Conservation (phyloP, 371 early-diverging fungal species). For the Synchytrium microbalum region DNA sequence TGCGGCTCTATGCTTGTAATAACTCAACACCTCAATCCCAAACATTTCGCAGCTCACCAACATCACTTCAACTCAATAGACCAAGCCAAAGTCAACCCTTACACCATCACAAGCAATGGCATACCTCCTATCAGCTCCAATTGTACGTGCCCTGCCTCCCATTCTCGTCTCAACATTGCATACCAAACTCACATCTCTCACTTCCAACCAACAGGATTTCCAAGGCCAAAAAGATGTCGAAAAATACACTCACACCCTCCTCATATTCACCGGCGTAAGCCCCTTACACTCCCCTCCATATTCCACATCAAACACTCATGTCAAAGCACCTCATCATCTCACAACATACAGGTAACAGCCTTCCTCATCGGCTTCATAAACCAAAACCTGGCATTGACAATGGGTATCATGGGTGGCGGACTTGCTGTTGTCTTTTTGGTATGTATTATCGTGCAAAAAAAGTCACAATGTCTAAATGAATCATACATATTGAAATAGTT, state of each 20-base stretch:
- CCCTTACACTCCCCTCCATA: too few species aligned
- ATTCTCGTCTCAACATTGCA: neutral
- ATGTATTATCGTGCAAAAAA: neutral
- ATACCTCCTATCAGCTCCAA: neutral
- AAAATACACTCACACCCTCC: conserved; percentile 3
- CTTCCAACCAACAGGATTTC: conserved; percentile 10
- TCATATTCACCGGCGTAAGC: conserved; percentile 9
- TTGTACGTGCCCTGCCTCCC: conserved; percentile 1
- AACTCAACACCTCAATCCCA: too few species aligned
- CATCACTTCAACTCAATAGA: too few species aligned
- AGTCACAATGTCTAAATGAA: neutral
- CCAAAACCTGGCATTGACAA: conserved; percentile 1
- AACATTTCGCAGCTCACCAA: too few species aligned
- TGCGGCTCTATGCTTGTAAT: too few species aligned
- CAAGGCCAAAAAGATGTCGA: conserved; percentile 12
- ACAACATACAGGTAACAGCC: conserved; percentile 6
- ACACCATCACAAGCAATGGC: neutral
- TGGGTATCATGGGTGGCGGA: neutral
- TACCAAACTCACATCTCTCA: neutral
- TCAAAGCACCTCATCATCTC: neutral
- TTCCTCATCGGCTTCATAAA: conserved; percentile 10
- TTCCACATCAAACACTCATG: neutral
- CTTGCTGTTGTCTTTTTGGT: conserved; percentile 4
- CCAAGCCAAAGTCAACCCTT: conserved; percentile 9
- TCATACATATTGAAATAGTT: conserved; percentile 2